A percentile compares a stretch with the other conserved stretches of the same genome.
These are phyloP conservation scores for Harringtonia lauricola DNA, from an alignment of 2,329 filamentous ascomycete species.

Conservation along the genomic window DNA sequence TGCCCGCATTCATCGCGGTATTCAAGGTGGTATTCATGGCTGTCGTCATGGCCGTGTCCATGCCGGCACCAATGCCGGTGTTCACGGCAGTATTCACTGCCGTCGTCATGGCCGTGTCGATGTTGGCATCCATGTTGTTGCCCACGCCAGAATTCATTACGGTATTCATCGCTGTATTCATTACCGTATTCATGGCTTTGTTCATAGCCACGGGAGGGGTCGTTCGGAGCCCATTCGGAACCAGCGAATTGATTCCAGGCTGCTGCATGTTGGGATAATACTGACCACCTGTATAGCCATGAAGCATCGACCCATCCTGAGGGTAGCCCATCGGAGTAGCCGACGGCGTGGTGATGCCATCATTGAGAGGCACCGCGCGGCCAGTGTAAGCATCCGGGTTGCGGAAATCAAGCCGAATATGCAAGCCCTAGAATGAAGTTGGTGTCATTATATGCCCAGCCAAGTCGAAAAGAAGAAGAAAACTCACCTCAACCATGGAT, in stretches of 20 bases:
- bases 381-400: slow-evolving; percentile 8
- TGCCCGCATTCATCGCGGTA: no score
- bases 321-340: slow-evolving; percentile 11
- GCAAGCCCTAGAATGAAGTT: slow-evolving; percentile 7
- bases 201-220: no score
- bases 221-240: slow-evolving; percentile 6
- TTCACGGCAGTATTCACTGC: no score
- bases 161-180: no score
- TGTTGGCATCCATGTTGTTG: no score
- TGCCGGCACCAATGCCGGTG: no score
- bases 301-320: slow-evolving; percentile 1
- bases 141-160: no score
- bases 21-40: no score
- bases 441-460: not conserved
- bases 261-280: slow-evolving; percentile 2
- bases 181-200: no score
- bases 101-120: no score
- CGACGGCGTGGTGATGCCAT: slow-evolving; percentile 11
- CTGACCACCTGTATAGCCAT: not conserved
- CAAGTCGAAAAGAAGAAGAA: not conserved
- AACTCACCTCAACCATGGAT: slow-evolving; percentile 23
- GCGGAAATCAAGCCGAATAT: slow-evolving; percentile 8
- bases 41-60: no score
- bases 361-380: slow-evolving; percentile 2
- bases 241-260: not conserved